Base-by-base conservation (phyloP, 2,329 filamentous ascomycete species). In the Penicillium sp. region DNA sequence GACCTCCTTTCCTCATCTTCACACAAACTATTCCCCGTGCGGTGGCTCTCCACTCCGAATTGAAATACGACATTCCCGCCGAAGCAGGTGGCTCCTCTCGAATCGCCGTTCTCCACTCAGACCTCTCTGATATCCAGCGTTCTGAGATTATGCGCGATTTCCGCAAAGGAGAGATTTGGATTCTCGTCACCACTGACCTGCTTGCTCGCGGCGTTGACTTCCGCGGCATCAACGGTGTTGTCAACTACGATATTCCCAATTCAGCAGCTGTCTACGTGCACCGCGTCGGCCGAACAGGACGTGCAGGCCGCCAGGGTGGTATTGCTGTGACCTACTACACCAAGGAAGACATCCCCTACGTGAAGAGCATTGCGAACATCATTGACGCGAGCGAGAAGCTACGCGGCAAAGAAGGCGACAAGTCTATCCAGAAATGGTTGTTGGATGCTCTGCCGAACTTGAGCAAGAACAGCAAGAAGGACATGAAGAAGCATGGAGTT, bases 201-300 rank as follows among this genome's bases (percentile, higher is more conserved):
- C 81, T 99, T 10, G 89, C 92, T 14, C 89, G 94, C 32, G 94
- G 94, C 18, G 87, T 99, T 39, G 94, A 99, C 74, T 97, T 99
- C 77, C 86, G 90, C 8, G 94, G 94, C 47, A 87, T 99, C 59
- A 97, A 97, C 67, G 92, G 92, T 43, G 92, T 99, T 0, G 90
- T 99, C 48, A 99, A 97, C 75, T 99, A 97, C 76, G 94, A 99
- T 72, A 91, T 97, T 8, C 94, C 94, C 0, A 91, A 88, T n/a
- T 92, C 90, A 0, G 89, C 89, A 5, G 93, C 92, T 0, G 86
- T 86, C 1, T 99, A 99, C 69, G 89, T 99, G 6, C 94, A 99
- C 75, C 90, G 94, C 10, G 92, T 94, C 0, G 94, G 94, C 0
- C 85, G 94, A 44, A 97, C 94, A 0, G 94, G 93, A 0, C 84